phyloP scores from a whole-genome alignment of 2,329 filamentous ascomycete species.

The Xylariaceae sp. region DNA sequence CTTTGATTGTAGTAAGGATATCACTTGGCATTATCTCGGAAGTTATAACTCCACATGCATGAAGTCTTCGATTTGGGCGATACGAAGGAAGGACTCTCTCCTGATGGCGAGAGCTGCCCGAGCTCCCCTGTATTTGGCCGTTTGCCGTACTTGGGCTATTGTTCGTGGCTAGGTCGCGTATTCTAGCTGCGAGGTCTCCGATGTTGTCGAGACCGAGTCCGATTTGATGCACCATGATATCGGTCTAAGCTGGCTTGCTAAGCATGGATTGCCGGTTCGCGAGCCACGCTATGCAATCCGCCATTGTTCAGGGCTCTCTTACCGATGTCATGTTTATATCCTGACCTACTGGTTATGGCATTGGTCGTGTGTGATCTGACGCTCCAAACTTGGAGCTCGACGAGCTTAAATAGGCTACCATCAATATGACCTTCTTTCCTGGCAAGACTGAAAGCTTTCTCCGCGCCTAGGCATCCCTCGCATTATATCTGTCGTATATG shows the following conservation, averaged over 20 bases:
- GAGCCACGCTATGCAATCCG: slow-evolving; percentile 2
- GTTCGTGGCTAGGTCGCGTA: slow-evolving; percentile 20
- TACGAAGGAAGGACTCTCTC: no score
- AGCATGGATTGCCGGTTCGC: slow-evolving; percentile 2
- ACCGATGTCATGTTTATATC: slow-evolving; percentile 4
- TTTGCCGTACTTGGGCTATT: slow-evolving; percentile 19
- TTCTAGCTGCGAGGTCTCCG: slow-evolving; percentile 9
- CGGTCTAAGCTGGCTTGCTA: slow-evolving; percentile 2
- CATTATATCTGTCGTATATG: no score
- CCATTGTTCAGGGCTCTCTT: background rate
- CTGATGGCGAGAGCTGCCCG: slow-evolving; percentile 18
- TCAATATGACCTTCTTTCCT: no score
- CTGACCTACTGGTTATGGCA: background rate
- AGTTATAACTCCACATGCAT: no score
- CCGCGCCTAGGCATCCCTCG: no score
- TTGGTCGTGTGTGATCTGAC: no score
- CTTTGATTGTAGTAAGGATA: no score
- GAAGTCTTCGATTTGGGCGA: no score
- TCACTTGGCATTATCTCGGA: no score
- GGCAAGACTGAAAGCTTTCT: no score
- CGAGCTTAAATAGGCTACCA: no score
- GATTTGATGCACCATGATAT: slow-evolving; percentile 19
- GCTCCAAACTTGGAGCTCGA: no score
- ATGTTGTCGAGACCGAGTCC: slow-evolving; percentile 23
- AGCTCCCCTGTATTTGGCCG: slow-evolving; percentile 18